These are phyloP conservation scores for Sporothrix schenckii DNA, from an alignment of 2,329 filamentous ascomycete genomes.

Conservation along the genomic window DNA sequence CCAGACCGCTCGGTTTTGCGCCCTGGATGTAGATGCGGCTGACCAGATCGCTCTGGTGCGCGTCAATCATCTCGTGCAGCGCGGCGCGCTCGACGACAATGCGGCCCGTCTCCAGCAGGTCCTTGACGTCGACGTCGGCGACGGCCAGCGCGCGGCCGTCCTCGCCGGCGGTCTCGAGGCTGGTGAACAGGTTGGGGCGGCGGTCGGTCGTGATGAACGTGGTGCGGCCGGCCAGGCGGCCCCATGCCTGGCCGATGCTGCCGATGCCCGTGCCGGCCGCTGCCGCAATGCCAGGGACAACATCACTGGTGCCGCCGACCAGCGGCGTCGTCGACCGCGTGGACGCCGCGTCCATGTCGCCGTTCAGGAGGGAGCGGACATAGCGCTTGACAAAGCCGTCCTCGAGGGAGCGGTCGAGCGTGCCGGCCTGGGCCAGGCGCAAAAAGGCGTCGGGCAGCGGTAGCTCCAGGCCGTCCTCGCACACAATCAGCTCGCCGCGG, in stretches of 20 bases:
- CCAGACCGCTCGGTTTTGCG: conserved; percentile 42
- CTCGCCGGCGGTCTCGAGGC: conserved; percentile 64
- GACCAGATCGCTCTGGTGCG: conserved; percentile 70
- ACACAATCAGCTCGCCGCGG: conserved; percentile 82
- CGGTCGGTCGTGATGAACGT: conserved; percentile 70
- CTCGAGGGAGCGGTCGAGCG: conserved; percentile 47
- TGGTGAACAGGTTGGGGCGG: conserved; percentile 66
- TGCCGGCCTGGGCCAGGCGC: conserved; percentile 44
- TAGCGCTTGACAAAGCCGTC: conserved; percentile 59
- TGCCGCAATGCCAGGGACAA: conserved; percentile 22
- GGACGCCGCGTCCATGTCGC: conserved; percentile 12
- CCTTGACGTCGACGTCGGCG: conserved; percentile 92
- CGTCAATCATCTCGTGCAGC: conserved; percentile 71
- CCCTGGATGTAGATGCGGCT: conserved; percentile 53
- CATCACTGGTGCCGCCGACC: neutral
- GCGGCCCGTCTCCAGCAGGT: conserved; percentile 80
- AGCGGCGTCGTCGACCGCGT: neutral
- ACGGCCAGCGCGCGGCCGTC: conserved; percentile 71
- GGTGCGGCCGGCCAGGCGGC: conserved; percentile 67
- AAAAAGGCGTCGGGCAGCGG: conserved; percentile 55
- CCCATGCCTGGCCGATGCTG: conserved; percentile 63
- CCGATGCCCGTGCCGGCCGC: conserved; percentile 25
- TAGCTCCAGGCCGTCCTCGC: conserved; percentile 77
- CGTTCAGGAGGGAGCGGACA: conserved; percentile 66
- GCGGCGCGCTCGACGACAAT: conserved; percentile 85